phyloP scores from a whole-genome alignment of 768 basidiomycete genomes.

The Boletellus emodensis region DNA sequence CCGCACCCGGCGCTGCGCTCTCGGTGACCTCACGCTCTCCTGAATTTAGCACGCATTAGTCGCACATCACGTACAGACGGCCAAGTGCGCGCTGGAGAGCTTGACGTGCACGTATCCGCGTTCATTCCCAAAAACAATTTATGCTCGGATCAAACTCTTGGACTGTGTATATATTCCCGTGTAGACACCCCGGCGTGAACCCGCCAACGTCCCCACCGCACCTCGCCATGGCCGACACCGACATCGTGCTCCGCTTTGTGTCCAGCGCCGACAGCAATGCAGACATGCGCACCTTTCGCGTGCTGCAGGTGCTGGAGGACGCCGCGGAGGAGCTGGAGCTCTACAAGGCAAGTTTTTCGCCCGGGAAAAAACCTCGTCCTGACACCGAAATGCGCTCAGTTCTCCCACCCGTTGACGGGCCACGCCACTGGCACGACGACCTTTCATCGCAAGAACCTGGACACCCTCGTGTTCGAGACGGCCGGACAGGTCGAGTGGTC shows the following conservation, averaged over 20 bases:
- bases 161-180: conserved; percentile 13
- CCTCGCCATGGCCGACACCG: conserved; percentile 29
- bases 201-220: neutral
- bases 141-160: conserved; percentile 23
- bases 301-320: conserved; percentile 33
- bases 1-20: neutral
- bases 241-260: conserved; percentile 38
- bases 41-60: conserved; percentile 20
- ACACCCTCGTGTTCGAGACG: conserved; percentile 43
- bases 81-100: conserved; percentile 4
- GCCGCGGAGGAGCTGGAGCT: conserved; percentile 32
- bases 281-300: conserved; percentile 45
- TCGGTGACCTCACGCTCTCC: conserved; percentile 24
- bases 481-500: conserved; percentile 55
- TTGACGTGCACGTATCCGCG: conserved; percentile 10
- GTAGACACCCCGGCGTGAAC: too few relatives aligned
- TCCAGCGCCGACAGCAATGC: conserved; percentile 26
- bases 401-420: conserved; percentile 44
- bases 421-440: conserved; percentile 40
- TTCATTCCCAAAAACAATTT: conserved; percentile 17
- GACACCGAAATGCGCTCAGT: conserved; percentile 24
- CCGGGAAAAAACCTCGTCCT: neutral
- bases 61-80: conserved; percentile 27
- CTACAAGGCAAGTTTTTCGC: conserved; percentile 37
- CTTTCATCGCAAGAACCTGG: conserved; percentile 45